Evolutionary conservation across 2,329 filamentous ascomycete species (phyloP).

Genomic region (Cryphonectria parasitica): DNA sequence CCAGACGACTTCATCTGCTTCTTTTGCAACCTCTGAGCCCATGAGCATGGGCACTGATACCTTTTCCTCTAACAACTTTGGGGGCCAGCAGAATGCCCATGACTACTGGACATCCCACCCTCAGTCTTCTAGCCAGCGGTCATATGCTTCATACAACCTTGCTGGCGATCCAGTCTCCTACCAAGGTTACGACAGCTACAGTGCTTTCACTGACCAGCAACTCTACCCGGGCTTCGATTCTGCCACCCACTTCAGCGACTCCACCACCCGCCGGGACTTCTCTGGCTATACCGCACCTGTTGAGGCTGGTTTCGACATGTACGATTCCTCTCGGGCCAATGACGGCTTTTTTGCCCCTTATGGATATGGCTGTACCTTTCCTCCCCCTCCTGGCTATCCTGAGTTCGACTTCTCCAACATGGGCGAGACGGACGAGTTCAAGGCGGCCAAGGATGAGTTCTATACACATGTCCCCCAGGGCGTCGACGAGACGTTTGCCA

Average conservation of each 20-base stretch:
- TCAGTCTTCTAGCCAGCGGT: not conserved
- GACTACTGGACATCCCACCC: not conserved
- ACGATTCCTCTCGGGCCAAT: not conserved
- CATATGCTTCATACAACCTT: not conserved
- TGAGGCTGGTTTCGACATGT: conserved; percentile 1
- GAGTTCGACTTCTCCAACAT: conserved; percentile 23
- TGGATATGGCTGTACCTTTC: not conserved
- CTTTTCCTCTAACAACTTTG: not conserved
- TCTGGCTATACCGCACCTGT: conserved; percentile 7
- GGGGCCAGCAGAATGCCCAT: not conserved
- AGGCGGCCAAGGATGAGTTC: not conserved
- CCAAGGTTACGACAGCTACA: not conserved
- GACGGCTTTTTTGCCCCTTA: not conserved
- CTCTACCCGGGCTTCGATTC: conserved; percentile 10
- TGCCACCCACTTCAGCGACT: conserved; percentile 24
- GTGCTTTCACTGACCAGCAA: not conserved
- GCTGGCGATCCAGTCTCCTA: not conserved
- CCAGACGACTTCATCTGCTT: conserved; percentile 13
- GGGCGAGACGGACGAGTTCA: conserved; percentile 8
- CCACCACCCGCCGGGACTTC: conserved; percentile 18
- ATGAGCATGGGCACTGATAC: not conserved
- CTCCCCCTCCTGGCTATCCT: not conserved
- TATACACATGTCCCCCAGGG: conserved; percentile 19
- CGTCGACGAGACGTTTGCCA: not conserved
- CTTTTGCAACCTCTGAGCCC: conserved; percentile 3